Base-by-base conservation (phyloP, 495 filamentous ascomycete species). In the Chaetomidium leptoderma region DNA sequence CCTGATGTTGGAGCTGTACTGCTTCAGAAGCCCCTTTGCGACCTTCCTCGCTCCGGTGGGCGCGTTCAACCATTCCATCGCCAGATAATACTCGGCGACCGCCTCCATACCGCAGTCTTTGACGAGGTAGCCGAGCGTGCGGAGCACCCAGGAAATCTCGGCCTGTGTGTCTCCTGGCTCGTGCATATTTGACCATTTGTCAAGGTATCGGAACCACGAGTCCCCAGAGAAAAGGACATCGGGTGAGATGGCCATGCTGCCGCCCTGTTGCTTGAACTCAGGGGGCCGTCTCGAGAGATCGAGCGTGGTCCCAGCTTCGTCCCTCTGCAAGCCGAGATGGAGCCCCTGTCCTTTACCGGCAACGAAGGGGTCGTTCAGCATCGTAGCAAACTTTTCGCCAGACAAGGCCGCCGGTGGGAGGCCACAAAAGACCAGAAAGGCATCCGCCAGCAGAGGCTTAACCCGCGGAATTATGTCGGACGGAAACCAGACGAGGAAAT, bases 1-100 rank as follows among this genome's bases (percentile, higher is more conserved):
- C 30, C 78, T 72, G 9, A 89, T 67, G 64, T 81, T 88, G 0
- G 84, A 78, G 2, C 83, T 75, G 58, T 83, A 78, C 50, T 77
- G 76, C 64, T 89, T 92, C 11, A 97, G 67, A 0, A 95, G 69
- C 1, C 64, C 72, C 62, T 91, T 96, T 10, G 88, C 88, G 13
- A 78, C 79, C 63, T 89, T 92, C 58, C 79, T 86, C 40, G 82
- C 83, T n/a, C 75, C 70, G 21, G 68, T 59, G 24, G 76, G 72
- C 50, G 83, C 76, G 56, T 83, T 84, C 0, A 72, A 69, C 60
- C 81, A 85, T 54, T 86, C 83, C 57, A 92, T 79, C 2, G 87
- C 85, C 10, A 97, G 74, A 54, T 82, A 75, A 60, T 90, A 91
- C 54, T 90, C 84, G 0, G 83, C 85, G 19, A 95, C 58, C 36